Percentiles rank a stretch among this genome's conserved stretches.
Evolutionary conservation across 2,329 filamentous ascomycete species (phyloP).

Genomic region (Aspergillus vadensis): DNA sequence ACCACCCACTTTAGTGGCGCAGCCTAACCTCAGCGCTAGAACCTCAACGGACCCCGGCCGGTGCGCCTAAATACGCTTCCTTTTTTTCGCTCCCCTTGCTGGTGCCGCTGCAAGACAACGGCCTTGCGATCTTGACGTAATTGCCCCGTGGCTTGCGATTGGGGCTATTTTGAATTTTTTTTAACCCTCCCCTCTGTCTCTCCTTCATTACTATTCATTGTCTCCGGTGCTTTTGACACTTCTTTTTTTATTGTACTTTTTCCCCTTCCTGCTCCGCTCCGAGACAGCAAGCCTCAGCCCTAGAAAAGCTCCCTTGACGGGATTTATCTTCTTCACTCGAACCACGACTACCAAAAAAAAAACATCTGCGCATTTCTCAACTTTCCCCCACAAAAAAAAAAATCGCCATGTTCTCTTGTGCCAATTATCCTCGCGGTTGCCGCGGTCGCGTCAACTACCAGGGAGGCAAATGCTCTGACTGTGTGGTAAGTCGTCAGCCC

Average conservation of each 20-base stretch:
- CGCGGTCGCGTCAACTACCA: conserved; percentile 48
- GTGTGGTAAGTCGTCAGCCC: conserved; percentile 41
- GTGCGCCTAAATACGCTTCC: conserved; percentile 19
- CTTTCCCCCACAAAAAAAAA: conserved; percentile 2
- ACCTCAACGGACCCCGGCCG: conserved; percentile 18
- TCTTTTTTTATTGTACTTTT: conserved; percentile 19
- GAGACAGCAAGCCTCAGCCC: conserved; percentile 13
- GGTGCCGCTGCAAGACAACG: conserved; percentile 24
- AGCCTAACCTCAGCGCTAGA: conserved; percentile 21
- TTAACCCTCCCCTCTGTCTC: conserved; percentile 18
- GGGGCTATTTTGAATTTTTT: conserved; percentile 21
- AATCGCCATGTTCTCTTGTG: conserved; percentile 49
- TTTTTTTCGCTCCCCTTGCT: conserved; percentile 13
- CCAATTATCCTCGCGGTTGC: conserved; percentile 51
- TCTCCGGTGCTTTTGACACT: conserved; percentile 25
- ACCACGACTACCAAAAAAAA: conserved; percentile 7
- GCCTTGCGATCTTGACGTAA: conserved; percentile 26
- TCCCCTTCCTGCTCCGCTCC: conserved; percentile 11
- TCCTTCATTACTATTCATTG: conserved; percentile 17
- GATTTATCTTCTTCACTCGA: conserved; percentile 15
- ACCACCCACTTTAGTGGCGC: conserved; percentile 20
- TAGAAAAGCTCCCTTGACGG: conserved; percentile 24
- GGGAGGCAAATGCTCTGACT: conserved; percentile 49
- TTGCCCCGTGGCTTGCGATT: conserved; percentile 22
- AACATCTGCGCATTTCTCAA: background rate